Conservation (phyloP, 2,329 filamentous ascomycete genomes). For the Periconia sp. region DNA sequence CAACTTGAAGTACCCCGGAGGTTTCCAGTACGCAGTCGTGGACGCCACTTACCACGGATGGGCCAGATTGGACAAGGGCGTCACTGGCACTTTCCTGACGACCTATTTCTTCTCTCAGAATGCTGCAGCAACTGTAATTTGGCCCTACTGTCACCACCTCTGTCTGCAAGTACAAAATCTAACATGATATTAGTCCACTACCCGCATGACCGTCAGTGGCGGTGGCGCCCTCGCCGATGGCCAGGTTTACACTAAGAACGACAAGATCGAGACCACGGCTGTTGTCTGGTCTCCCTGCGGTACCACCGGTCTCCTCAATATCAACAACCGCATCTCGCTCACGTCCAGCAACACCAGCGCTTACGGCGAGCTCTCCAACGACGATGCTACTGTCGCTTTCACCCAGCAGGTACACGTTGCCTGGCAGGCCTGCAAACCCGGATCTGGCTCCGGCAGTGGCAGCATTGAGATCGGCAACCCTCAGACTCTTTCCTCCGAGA, state of each 20-base stretch:
- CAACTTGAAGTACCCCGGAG: conserved; percentile 39
- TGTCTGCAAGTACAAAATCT: not conserved
- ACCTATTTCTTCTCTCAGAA: conserved; percentile 43
- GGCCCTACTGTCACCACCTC: not conserved
- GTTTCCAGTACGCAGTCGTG: conserved; percentile 42
- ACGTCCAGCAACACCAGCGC: conserved; percentile 21
- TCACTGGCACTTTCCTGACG: conserved; percentile 38
- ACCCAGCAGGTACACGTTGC: conserved; percentile 39
- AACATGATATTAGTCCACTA: conserved; percentile 15
- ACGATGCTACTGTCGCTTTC: conserved; percentile 39
- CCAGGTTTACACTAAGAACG: conserved; percentile 50
- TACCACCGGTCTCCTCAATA: conserved; percentile 34
- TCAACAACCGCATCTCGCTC: conserved; percentile 36
- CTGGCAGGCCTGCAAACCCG: conserved; percentile 33
- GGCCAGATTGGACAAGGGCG: conserved; percentile 35
- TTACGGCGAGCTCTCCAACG: conserved; percentile 34
- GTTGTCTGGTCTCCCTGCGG: conserved; percentile 39
- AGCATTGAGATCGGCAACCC: conserved; percentile 21
- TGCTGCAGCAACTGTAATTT: conserved; percentile 29
- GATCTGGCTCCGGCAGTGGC: conserved; percentile 10
- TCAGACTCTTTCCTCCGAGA: not conserved
- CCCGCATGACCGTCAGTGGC: conserved; percentile 25
- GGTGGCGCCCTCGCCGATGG: conserved; percentile 44
- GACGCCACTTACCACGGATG: conserved; percentile 42
- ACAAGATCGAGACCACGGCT: conserved; percentile 40